Base-by-base conservation (phyloP, 192 early-diverging fungal genomes). In the Umbelopsis ramanniana region DNA sequence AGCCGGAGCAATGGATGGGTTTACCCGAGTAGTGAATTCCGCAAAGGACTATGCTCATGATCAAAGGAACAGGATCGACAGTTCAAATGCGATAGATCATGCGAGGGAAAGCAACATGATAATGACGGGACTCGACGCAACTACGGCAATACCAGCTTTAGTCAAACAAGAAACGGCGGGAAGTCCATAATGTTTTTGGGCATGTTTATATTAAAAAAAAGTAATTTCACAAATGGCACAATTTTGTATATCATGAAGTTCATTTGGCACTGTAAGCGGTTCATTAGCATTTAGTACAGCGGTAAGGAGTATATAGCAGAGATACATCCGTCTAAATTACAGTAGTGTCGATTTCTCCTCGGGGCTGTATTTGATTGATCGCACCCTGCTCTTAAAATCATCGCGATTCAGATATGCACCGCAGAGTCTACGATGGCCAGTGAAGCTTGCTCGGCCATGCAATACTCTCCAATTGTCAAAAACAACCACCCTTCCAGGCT, bases 401-500 rank as follows among this genome's bases (percentile, higher is more conserved):
- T 95, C 94, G 83, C 86, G 87, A 60, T 87, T 87, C 45, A 90
- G 82, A 60, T 95, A 95, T 0, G 81, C 81, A 17, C 94, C 93
- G 38, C 81, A 82, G 76, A 95, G 74, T 10, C 89, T 74, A 26
- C 94, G 78, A 70, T 92, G 81, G 5, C 93, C 94, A 2, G 83
- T 90, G 73, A 93, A 95, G 2, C 82, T 79, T 4, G 85, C 81
- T 14, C 94, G 79, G 14, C 93, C 94, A 75, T 95, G 94, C 67
- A 95, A 71, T 35, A 89, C 87, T 46, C 94, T 79, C 91, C 91
- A 93, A 76, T 95, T 95, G 72, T 95, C 91, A 72, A 95, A 87
- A 35, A 91, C 88, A n/a, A 91, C 83, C 0, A 85, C 91, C 8
- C 84, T 76, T 11, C 94, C 93, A 3, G 93, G 93, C 23, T 75